Percentiles rank a stretch among this genome's conserved stretches.
Evolutionary conservation across 2,329 filamentous ascomycete species (phyloP).

Genomic region (Corynespora cassiicola): DNA sequence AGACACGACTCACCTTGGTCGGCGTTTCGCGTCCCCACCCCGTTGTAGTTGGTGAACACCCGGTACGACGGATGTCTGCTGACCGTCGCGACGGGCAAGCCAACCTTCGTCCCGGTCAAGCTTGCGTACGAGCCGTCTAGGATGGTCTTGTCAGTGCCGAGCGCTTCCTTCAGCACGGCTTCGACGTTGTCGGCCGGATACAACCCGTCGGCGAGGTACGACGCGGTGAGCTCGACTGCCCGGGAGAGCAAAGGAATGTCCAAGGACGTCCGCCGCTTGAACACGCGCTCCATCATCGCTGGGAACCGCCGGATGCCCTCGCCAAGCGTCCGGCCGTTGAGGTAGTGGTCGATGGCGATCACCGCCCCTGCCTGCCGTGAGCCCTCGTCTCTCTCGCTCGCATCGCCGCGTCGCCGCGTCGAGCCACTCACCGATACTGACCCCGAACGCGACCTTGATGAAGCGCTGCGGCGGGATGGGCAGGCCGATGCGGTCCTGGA

Average conservation of each 20-base stretch:
- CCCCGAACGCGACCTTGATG: slow-evolving; percentile 14
- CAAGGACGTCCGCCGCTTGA: slow-evolving; percentile 12
- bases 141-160: slow-evolving; percentile 12
- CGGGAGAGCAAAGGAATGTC: slow-evolving; percentile 12
- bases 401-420: no score
- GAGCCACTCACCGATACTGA: slow-evolving; percentile 16
- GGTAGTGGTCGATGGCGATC: slow-evolving; percentile 12
- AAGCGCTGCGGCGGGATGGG: slow-evolving; percentile 11
- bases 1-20: slow-evolving; percentile 15
- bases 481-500: slow-evolving; percentile 14
- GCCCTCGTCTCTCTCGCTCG: no score
- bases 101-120: slow-evolving; percentile 14
- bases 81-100: slow-evolving; percentile 17
- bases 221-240: slow-evolving; percentile 8
- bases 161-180: slow-evolving; percentile 14
- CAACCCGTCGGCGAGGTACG: slow-evolving; percentile 16
- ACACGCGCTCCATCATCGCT: slow-evolving; percentile 9
- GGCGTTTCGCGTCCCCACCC: slow-evolving; percentile 7
- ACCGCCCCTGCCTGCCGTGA: slow-evolving; percentile 7
- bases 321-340: slow-evolving; percentile 9
- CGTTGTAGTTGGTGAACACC: slow-evolving; percentile 23
- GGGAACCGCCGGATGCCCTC: slow-evolving; percentile 12
- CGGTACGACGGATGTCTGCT: slow-evolving; percentile 10
- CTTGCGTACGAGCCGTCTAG: slow-evolving; percentile 15
- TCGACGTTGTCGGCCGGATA: slow-evolving; percentile 16